These are phyloP conservation scores for Trebouxia gelatinosa DNA, from an alignment of 163 green algal genomes.

Conservation along the genomic window DNA sequence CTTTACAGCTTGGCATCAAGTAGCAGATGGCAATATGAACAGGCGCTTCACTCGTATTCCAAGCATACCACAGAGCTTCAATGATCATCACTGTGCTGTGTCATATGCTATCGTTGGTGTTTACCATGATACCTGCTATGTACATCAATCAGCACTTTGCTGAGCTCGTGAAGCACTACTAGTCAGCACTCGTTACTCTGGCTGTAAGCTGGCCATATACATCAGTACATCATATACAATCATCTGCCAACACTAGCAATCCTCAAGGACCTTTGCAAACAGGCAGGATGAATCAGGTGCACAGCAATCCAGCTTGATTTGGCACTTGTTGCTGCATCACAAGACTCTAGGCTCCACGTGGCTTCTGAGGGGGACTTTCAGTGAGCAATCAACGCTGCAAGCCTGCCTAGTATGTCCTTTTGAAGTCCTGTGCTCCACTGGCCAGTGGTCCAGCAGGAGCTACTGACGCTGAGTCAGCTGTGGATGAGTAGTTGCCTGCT, in stretches of 20 bases:
- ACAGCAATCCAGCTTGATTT: neutral
- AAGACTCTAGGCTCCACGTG: too few relatives aligned
- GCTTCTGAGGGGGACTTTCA: neutral
- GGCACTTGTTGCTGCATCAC: too few relatives aligned
- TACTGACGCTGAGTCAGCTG: slow-evolving; percentile 26
- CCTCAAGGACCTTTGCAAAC: neutral
- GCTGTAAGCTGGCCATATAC: neutral
- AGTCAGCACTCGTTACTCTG: too few relatives aligned
- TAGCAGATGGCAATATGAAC: neutral
- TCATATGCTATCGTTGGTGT: too few relatives aligned
- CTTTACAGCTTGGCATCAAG: neutral
- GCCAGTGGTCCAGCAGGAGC: slow-evolving; percentile 9
- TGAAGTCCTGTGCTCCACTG: slow-evolving; percentile 14
- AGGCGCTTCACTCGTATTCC: neutral
- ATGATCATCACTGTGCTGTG: too few relatives aligned
- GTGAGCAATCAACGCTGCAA: neutral
- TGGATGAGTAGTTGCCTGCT: neutral
- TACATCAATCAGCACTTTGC: too few relatives aligned
- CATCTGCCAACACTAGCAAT: neutral
- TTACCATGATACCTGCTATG: too few relatives aligned
- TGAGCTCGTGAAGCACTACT: too few relatives aligned
- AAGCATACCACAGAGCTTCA: neutral
- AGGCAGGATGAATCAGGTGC: neutral
- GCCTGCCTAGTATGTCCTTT: slow-evolving; percentile 20
- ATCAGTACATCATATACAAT: neutral